Evolutionary conservation across 371 early-diverging fungal species (phyloP).

Genomic region (Fennellomyces sp.): DNA sequence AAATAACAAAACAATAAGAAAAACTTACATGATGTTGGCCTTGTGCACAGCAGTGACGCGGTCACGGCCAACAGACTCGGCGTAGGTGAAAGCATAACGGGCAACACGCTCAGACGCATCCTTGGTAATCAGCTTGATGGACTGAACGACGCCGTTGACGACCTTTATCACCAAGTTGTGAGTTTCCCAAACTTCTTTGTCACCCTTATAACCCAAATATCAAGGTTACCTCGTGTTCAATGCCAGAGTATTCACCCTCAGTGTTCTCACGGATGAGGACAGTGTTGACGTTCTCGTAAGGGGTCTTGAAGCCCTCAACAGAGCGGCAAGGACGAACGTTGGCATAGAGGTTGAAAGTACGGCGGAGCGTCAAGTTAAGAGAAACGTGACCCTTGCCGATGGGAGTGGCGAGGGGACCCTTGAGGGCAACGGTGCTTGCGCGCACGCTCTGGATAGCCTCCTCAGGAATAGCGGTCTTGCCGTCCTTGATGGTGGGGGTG

Average conservation of each 20-base stretch:
- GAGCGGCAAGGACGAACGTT: slow-evolving; percentile 98
- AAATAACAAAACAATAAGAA: not conserved
- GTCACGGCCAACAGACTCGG: slow-evolving; percentile 86
- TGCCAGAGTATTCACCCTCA: slow-evolving; percentile 98
- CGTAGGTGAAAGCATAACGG: slow-evolving; percentile 95
- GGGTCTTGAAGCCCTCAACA: slow-evolving; percentile 94
- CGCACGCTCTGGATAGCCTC: slow-evolving; percentile 90
- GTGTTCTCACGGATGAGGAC: slow-evolving; percentile 99
- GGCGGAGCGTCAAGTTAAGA: slow-evolving; percentile 96
- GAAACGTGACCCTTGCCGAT: slow-evolving; percentile 99
- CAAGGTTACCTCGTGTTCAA: slow-evolving; percentile 86
- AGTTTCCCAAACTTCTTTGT: too few relatives aligned
- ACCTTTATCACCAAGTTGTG: too few relatives aligned
- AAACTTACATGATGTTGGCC: slow-evolving; percentile 61
- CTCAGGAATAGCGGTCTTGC: slow-evolving; percentile 93
- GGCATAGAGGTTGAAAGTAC: slow-evolving; percentile 97
- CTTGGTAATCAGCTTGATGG: slow-evolving; percentile 97
- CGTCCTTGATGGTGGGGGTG: slow-evolving; percentile 90
- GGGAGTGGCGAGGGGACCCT: slow-evolving; percentile 97
- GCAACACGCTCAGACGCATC: slow-evolving; percentile 93
- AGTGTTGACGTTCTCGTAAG: slow-evolving; percentile 95
- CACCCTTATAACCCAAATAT: not conserved
- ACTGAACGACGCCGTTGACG: slow-evolving; percentile 96
- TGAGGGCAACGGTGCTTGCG: slow-evolving; percentile 95
- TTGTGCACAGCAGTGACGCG: slow-evolving; percentile 97